Conservation (phyloP, 208 protist genomes). For the Entamoeba dispar region DNA sequence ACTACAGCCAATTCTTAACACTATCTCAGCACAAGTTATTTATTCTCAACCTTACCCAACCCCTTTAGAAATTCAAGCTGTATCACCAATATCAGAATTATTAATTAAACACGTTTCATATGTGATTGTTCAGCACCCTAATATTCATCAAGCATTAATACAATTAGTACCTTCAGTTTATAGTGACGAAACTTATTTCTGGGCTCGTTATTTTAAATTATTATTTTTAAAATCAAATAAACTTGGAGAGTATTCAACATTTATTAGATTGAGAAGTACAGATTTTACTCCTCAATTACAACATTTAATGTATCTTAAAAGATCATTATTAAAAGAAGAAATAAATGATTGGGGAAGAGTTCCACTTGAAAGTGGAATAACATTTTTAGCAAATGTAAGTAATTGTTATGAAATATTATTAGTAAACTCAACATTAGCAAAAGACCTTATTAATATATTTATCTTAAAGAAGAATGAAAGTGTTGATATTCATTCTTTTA, state of each 20-base stretch:
- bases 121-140: neutral
- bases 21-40: neutral
- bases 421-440: neutral
- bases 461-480: neutral
- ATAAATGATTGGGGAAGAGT: neutral
- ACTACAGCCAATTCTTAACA: neutral
- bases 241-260: neutral
- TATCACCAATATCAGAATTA: neutral
- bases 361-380: neutral
- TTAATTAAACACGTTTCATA: neutral
- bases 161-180: neutral
- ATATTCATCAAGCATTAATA: neutral
- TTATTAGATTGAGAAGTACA: neutral
- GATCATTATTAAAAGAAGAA: neutral
- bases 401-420: neutral
- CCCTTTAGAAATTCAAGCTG: neutral
- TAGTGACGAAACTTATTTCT: neutral
- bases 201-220: neutral
- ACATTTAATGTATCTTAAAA: neutral
- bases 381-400: neutral
- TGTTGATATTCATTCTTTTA: neutral
- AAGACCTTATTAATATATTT: neutral
- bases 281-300: neutral
- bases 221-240: neutral
- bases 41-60: neutral